These are phyloP conservation scores for Sinapis alba DNA, from an alignment of 441 rosid species.

Conservation along the genomic window DNA sequence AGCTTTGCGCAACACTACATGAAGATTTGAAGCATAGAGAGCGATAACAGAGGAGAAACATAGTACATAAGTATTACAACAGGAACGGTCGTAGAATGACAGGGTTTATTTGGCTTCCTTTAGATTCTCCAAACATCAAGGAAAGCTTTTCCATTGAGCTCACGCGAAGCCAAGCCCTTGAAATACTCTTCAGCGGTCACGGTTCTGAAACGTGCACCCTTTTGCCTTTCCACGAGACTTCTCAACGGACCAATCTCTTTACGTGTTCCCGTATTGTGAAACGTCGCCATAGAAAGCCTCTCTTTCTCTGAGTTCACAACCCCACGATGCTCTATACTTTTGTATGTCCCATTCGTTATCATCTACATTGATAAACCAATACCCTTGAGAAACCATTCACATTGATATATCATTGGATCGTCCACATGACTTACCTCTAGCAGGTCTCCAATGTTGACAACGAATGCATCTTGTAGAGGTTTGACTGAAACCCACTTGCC, in stretches of 20 bases:
- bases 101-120: not conserved
- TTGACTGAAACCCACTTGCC: slow-evolving; percentile 39
- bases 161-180: slow-evolving; percentile 11
- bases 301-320: slow-evolving; percentile 33
- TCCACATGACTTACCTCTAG: slow-evolving; percentile 40
- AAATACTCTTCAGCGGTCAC: slow-evolving; percentile 14
- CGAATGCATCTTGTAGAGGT: slow-evolving; percentile 38
- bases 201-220: slow-evolving; percentile 12
- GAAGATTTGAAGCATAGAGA: not conserved
- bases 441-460: slow-evolving; percentile 48
- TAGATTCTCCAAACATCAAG: slow-evolving; percentile 35
- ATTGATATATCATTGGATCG: not conserved
- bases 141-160: slow-evolving; percentile 30
- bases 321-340: slow-evolving; percentile 37
- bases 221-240: slow-evolving; percentile 17
- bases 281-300: slow-evolving; percentile 35
- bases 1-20: not conserved
- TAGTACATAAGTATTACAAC: not conserved
- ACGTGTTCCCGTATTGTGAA: slow-evolving; percentile 4
- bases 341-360: slow-evolving; percentile 32
- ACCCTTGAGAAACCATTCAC: slow-evolving; percentile 8
- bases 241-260: slow-evolving; percentile 23
- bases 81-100: not conserved
- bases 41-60: not conserved
- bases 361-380: slow-evolving; percentile 17